phyloP scores from a whole-genome alignment of 305 asterid species.

The Fraxinus velutina region DNA sequence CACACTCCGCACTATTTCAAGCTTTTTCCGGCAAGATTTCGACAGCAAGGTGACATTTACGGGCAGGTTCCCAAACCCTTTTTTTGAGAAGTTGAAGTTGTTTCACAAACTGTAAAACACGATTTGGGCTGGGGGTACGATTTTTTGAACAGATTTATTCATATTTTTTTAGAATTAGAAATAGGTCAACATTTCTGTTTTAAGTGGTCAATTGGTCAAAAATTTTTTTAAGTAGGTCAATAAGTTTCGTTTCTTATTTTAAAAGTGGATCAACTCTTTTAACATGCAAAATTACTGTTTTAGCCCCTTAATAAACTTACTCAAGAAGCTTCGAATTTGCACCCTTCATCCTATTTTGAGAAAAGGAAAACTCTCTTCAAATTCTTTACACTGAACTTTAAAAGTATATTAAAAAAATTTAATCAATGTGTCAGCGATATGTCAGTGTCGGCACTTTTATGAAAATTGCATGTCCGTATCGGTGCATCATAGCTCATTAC shows the following conservation, averaged over 20 bases:
- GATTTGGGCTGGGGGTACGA: neutral
- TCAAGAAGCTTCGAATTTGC: neutral
- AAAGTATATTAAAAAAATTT: neutral
- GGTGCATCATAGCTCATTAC: neutral
- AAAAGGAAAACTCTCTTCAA: neutral
- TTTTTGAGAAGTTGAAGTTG: neutral
- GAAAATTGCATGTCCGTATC: neutral
- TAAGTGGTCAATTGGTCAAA: neutral
- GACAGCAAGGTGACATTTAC: neutral
- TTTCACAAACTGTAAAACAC: neutral
- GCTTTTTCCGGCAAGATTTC: neutral
- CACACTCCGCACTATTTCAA: neutral
- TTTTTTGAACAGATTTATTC: neutral
- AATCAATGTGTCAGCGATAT: neutral
- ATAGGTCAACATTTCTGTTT: neutral
- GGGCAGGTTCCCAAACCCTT: neutral
- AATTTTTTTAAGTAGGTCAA: neutral
- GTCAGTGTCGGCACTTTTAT: neutral
- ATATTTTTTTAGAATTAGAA: neutral
- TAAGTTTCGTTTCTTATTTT: neutral
- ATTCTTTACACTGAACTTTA: neutral
- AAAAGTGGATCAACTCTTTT: neutral
- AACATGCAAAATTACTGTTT: neutral
- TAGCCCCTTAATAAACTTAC: neutral
- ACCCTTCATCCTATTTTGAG: neutral